Conservation (phyloP, 768 basidiomycete genomes). For the Termitomyces sp. region DNA sequence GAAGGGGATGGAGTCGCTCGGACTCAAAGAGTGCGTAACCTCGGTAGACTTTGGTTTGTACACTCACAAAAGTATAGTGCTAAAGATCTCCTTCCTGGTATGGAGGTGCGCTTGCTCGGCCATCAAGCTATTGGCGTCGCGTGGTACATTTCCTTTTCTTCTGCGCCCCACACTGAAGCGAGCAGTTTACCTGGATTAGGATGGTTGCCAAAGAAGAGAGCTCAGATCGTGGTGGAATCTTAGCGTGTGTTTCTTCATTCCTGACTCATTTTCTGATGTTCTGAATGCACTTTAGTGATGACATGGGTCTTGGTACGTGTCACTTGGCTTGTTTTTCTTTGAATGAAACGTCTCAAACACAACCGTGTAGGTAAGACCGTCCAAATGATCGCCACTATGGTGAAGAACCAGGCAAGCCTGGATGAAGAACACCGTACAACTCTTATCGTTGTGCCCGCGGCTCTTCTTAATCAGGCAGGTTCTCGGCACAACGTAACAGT, state of each 20-base stretch:
- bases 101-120: constrained; percentile 67
- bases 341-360: neutral
- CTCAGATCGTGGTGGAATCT: constrained; percentile 57
- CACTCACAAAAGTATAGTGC: constrained; percentile 29
- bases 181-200: constrained; percentile 29
- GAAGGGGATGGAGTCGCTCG: constrained; percentile 51
- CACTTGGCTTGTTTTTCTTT: neutral
- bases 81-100: constrained; percentile 60
- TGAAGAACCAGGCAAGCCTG: constrained; percentile 52
- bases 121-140: constrained; percentile 79
- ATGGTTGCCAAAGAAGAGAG: constrained; percentile 66
- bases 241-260: constrained; percentile 48
- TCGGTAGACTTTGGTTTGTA: neutral
- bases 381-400: constrained; percentile 81
- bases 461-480: constrained; percentile 65
- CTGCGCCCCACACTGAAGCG: neutral
- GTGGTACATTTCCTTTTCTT: constrained; percentile 42
- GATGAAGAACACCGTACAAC: constrained; percentile 53
- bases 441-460: constrained; percentile 75
- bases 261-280: neutral
- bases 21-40: constrained; percentile 43
- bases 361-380: constrained; percentile 58
- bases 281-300: constrained; percentile 43
- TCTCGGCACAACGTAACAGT: neutral
- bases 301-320: constrained; percentile 61